Conservation (phyloP, 805 yeast genomes). For the Saccharomycopsis sp. region DNA sequence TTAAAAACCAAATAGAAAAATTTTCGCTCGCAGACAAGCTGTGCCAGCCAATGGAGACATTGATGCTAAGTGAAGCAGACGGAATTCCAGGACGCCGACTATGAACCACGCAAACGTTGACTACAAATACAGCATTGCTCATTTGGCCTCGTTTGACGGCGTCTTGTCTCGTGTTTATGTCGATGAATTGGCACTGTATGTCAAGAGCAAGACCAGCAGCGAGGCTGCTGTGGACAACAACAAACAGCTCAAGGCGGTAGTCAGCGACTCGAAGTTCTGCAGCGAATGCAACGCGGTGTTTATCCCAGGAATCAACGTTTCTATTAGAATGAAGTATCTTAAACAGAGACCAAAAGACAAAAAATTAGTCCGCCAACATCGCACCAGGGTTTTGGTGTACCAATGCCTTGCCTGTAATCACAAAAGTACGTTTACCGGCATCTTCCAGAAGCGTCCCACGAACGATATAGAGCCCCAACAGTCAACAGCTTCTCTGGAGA, state of each 20-base stretch:
- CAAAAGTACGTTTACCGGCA: slow-evolving; percentile 1
- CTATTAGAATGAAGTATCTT: slow-evolving; percentile 7
- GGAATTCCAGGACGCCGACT: not conserved
- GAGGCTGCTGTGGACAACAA: not conserved
- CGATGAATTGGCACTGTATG: not conserved
- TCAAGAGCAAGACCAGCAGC: not conserved
- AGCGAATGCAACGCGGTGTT: slow-evolving; percentile 7
- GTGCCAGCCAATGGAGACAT: not conserved
- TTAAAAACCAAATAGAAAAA: too few species aligned
- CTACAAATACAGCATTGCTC: not conserved
- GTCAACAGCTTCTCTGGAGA: not conserved
- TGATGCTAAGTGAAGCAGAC: not conserved
- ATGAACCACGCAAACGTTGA: not conserved
- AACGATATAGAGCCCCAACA: not conserved
- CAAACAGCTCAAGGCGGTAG: not conserved
- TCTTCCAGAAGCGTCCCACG: slow-evolving; percentile 3
- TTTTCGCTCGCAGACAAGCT: not conserved
- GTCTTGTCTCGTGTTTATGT: not conserved
- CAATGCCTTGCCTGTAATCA: slow-evolving; percentile 7
- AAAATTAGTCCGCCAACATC: not conserved
- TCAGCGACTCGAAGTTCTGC: slow-evolving; percentile 3
- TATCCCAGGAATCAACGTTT: slow-evolving; percentile 15
- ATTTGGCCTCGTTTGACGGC: not conserved
- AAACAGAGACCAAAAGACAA: slow-evolving; percentile 1
- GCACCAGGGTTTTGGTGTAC: slow-evolving; percentile 6